Base-by-base conservation (phyloP, 208 protist genomes). In the Acanthamoeba castellanii region DNA sequence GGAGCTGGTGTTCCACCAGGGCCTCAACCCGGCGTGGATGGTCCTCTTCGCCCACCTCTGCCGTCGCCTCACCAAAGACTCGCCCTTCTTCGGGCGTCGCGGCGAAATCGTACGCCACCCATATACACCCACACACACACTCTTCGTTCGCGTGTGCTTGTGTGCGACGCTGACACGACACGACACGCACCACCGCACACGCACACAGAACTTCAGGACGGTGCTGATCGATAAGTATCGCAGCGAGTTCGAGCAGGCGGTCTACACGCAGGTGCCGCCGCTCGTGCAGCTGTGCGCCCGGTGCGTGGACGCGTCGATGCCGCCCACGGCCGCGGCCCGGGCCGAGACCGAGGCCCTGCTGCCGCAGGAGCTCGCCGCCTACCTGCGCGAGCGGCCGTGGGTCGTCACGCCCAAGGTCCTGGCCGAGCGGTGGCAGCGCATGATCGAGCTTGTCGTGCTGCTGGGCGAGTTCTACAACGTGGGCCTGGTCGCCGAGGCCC, bases 401-500 rank as follows among this genome's bases (percentile, higher is more conserved):
- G 72, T 47, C 1, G 27, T 47, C 30, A 47, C 72, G 72, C 25
- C 72, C 34, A 81, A 81, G 72, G 37, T 16, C 32, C 72, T 2
- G 2, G 34, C 47, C 37, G 25, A 81, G 72, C 72, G 72, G 7
- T 81, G 72, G 72, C 72, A 34, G 16, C 72, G 72, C 37, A 81
- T 81, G 72, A 81, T 50, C 72, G 72, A 81, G 34, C 30, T 81
- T 16, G 20, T 81, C 32, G 34, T 81, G 6, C 30, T 81, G 16
- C 72, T 81, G 72, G 72, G 72, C 30, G 72, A 81, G 72, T 50
- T 81, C 72, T 81, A 81, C 72, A 81, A 81, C 42, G 72, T 47
- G 72, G 37, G 30, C 42, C 72, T 81, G n/a, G 34, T 81, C 5
- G 72, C 2, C 14, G 32, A 47, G 20, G 34, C 3, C 37, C 72